phyloP scores from a whole-genome alignment of 495 filamentous ascomycete genomes.

The Platismatia glauca region DNA sequence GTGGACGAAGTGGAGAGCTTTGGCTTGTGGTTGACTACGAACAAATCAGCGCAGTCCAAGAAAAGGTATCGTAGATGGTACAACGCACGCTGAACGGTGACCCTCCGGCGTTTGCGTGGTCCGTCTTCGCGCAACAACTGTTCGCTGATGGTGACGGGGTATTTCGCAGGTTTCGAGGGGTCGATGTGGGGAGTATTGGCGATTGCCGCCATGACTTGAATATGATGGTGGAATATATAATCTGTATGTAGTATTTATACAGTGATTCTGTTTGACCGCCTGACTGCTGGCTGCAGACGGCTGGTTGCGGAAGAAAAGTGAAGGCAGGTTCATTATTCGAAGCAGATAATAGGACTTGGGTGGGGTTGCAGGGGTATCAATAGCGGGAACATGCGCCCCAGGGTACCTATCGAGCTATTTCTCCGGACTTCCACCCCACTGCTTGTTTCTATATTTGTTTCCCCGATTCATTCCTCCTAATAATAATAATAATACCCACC shows the following conservation, averaged over 20 bases:
- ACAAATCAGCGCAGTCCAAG: background rate
- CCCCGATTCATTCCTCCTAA: background rate
- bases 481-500: background rate
- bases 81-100: conserved; percentile 17
- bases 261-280: background rate
- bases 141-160: conserved; percentile 16
- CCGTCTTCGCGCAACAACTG: conserved; percentile 16
- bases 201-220: conserved; percentile 17
- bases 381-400: background rate
- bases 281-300: background rate
- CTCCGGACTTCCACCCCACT: background rate
- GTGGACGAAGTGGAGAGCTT: conserved; percentile 37
- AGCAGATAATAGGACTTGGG: background rate
- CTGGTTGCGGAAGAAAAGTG: background rate
- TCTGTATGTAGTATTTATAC: background rate
- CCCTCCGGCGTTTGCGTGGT: conserved; percentile 15
- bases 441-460: background rate
- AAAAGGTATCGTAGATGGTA: background rate
- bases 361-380: background rate
- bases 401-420: background rate
- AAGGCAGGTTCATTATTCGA: background rate
- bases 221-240: background rate
- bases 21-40: conserved; percentile 42
- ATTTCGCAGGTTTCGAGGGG: conserved; percentile 21
- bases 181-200: conserved; percentile 11